Evolutionary conservation across 2,329 filamentous ascomycete genomes (phyloP), one percentile per base, ranked within the genome.

Genomic region (Falciphora oryzae): DNA sequence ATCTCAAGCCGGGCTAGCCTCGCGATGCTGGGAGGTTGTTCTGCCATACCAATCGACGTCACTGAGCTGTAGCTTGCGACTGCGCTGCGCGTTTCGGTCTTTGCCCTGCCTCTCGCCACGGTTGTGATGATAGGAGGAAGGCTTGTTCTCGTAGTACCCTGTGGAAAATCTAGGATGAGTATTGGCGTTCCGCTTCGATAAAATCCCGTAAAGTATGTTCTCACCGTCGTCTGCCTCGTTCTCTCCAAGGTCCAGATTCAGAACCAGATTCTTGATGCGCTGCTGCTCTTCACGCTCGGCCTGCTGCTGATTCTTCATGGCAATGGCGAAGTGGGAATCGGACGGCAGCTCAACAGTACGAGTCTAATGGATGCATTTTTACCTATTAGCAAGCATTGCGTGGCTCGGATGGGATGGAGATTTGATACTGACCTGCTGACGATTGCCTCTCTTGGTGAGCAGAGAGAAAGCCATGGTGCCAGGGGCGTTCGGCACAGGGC

Each of bases 261-360:
- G 82, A 64, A 99, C 95, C 59, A 99, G 83, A 72, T 92, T 97
- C 81, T 99, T 99, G 85, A 99, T 99, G 67, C 95, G 91, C 76
- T 97, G 93, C 76, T 99, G 94, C 76, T 99, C 96, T 74, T 97
- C 95, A 63, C 90, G 89, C 75, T 98, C 94, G 3, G 93, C 94
- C 77, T 96, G 91, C 74, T 97, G 93, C 78, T 98, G 93, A 66
- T 86, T 93, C 75, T 92, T 95, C 93, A 99, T 95, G 58, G 95
- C 95, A 69, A 98, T 85, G 7, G 95, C 95, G 77, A 99, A 97
- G 62, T 88, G 93, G 0, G 95, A 98, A 75, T 99, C 91, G 2
- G 94, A 89, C 13, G 91, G 91, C 61, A 98, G 81, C 71, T 95
- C 93, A 70, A 98, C 93, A 7, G 91, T 95, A 62, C 91, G 91